Base-by-base conservation (phyloP, 1,139 yeast species). In the Blastobotrys serpentis region DNA sequence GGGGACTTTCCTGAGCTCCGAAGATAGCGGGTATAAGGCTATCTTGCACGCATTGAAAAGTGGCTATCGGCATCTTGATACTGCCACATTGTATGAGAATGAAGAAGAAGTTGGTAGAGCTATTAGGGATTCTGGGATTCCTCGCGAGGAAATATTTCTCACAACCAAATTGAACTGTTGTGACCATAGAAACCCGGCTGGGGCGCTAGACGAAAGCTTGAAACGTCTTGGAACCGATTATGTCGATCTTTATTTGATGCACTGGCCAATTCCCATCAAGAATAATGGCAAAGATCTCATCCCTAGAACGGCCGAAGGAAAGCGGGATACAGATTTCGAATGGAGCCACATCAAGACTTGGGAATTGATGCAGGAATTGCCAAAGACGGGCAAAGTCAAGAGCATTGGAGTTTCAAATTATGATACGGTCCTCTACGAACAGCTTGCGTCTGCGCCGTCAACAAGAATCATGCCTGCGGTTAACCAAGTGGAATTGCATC, bases 131-230 rank as follows among this genome's bases (percentile, higher is more conserved):
- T 59, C 63, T 36, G 56, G 61, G n/a, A 58, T 56, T 16, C 54
- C 63, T 26, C 59, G 95, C 69, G 83, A 82, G 53, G 94, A 86
- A 42, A 68, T 86, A 56, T 81, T 81, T 65, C 73, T 86, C 57
- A 84, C 85, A 41, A 83, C 95, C 48, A 87, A 87, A 70, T 73
- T 85, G 60, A 86, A 94, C 92, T 85, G 84, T 74, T 73, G 70
- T 56, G 42, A 36, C 30, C 51, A 47, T 22, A 78, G 53, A 54
- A 68, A 76, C 38, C 81, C 81, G 11, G 79, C 67, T 25, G 69
- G 62, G 29, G 86, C 84, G 0, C 67, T 84, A 43, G 76, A 79
- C 32, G 68, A 64, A 32, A 81, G 89, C 1, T 71, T 85, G 61
- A 61, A 73, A 52, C 78, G 79, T 59, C 70, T 85, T 56, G 81